Base-by-base conservation (phyloP, 2,329 filamentous ascomycete genomes). In the Aspergillus sergii region DNA sequence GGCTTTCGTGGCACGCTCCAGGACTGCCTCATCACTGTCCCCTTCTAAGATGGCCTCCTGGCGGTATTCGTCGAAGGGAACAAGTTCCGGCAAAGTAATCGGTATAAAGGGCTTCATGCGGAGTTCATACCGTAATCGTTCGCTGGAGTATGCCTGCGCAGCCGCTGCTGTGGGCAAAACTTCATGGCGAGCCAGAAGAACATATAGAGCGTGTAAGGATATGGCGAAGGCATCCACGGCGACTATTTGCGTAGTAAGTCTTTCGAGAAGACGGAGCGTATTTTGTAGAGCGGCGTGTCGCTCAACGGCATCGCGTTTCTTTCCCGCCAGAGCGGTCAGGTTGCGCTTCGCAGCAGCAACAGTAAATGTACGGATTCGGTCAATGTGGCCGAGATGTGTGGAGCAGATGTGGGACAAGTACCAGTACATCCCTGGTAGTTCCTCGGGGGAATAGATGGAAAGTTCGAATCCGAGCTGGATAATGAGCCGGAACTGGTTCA, bases 401-500 rank as follows among this genome's bases (percentile, higher is more conserved):
- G 89, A 86, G 72, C 91, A 82, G 63, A 96, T 80, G 79, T 92
- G 87, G 69, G 91, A 87, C 66, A 97, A 81, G 75, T 97, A 93
- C 88, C 91, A 95, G 77, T 98, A 98, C 91, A 97, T 96, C 28
- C 88, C 89, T 0, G 89, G 86, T 11, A 95, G 83, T 76, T 99
- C 95, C 75, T 96, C 91, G 0, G 88, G 85, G 59, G 94, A 89
- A 77, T 98, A 98, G 11, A 97, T 87, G 50, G 94, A 90, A 14
- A 97, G 88, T 78, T 99, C 95, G 76, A 99, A 98, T 14, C 96
- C 95, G 36, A 97, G 87, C 73, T 97, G 91, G 19, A 97, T 85
- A 53, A 96, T 90, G 83, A 89, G 91, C 74, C 94, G 90, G 85
- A 97, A 92, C 72, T 94, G 88, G 34, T 86, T 87, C n/a, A 97